Evolutionary conservation across 768 basidiomycete genomes (phyloP), one percentile per base, ranked within the genome.

Genomic region (Calvatia gigantea): DNA sequence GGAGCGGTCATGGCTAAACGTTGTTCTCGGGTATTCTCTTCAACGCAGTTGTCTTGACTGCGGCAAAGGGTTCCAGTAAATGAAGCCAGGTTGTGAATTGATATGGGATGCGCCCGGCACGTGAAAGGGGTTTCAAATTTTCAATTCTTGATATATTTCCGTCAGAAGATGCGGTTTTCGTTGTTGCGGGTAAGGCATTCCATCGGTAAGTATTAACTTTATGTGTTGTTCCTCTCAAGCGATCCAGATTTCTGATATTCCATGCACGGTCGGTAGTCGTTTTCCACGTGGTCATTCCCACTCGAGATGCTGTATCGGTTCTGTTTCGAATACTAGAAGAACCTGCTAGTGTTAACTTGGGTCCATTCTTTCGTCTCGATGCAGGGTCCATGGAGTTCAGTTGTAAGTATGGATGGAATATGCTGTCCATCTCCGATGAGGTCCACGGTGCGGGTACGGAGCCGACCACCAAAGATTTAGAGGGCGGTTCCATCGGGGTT

Each of bases 321-420:
- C 76, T 1, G 66, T 58, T 21, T 80, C 76, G 28, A 93, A 73
- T 14, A 73, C 60, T 37, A 83, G 75, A 57, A 94, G 68, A 63
- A n/a, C n/a, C n/a, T n/a, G n/a, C n/a, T n/a, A n/a, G n/a, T n/a
- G n/a, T n/a, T n/a, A n/a, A n/a, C n/a, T n/a, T n/a, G n/a, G n/a
- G n/a, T n/a, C n/a, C n/a, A n/a, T n/a, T 75, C 80, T 70, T 87
- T 91, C 15, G 85, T 84, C 58, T 75, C 74, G n/a, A 93, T 72
- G 48, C 78, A 78, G n/a, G n/a, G n/a, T n/a, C n/a, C n/a, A n/a
- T n/a, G n/a, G n/a, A n/a, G n/a, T n/a, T n/a, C n/a, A n/a, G n/a
- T n/a, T n/a, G n/a, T n/a, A n/a, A n/a, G n/a, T n/a, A n/a, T 88
- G 73, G 1, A 84, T 67, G 19, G 78, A 69, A n/a, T n/a, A n/a